These are phyloP conservation scores for Coccomyxa sp. DNA, from an alignment of 139 green algal genomes.

Conservation along the genomic window DNA sequence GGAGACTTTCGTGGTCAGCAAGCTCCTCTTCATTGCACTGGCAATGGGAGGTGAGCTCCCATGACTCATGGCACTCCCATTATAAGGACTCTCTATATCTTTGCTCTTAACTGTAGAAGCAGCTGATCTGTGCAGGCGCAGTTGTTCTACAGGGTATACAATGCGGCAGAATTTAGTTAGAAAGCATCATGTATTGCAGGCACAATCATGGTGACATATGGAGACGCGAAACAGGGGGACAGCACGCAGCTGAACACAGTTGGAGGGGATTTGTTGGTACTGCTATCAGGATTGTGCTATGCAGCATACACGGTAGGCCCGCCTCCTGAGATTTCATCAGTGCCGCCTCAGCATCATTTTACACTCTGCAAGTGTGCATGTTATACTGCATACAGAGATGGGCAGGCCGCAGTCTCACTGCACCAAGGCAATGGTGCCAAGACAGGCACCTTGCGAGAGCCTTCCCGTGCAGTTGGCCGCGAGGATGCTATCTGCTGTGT, in stretches of 20 bases:
- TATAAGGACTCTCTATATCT: neutral
- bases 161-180: no score
- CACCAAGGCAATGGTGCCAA: no score
- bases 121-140: no score
- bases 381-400: no score
- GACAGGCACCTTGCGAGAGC: no score
- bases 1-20: conserved; percentile 54
- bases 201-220: conserved; percentile 58
- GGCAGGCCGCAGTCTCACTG: no score
- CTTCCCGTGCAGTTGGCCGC: no score
- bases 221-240: conserved; percentile 34
- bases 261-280: conserved; percentile 70
- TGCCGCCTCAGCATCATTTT: neutral
- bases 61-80: neutral
- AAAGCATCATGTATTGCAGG: no score
- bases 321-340: neutral
- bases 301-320: conserved; percentile 74
- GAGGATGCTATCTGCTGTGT: no score
- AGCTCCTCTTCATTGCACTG: conserved; percentile 70
- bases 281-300: conserved; percentile 78
- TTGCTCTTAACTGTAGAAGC: neutral
- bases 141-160: no score
- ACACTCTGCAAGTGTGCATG: no score
- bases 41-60: conserved; percentile 58
- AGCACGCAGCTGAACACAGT: conserved; percentile 13